Percentiles rank a stretch among this genome's conserved stretches.
These are phyloP conservation scores for Blastocladiella britannica DNA, from an alignment of 192 early-diverging fungal species.

Conservation along the genomic window DNA sequence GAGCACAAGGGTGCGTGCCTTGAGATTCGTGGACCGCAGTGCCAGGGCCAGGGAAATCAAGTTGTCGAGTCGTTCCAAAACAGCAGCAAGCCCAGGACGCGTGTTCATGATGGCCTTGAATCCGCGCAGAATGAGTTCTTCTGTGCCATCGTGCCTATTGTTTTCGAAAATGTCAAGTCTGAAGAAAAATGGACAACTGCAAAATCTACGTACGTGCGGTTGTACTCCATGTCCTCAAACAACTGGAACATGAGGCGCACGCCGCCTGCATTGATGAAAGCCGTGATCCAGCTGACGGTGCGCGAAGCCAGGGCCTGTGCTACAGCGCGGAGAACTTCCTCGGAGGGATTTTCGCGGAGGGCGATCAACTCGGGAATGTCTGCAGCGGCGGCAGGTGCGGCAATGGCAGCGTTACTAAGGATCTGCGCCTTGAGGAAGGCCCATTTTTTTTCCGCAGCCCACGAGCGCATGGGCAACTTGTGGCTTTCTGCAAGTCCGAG, in stretches of 20 bases:
- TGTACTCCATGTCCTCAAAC: constrained; percentile 15
- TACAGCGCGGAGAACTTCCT: constrained; percentile 17
- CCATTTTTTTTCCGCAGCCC: constrained; percentile 24
- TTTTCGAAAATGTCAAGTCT: too few species aligned
- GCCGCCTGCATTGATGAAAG: constrained; percentile 32
- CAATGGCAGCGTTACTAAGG: constrained; percentile 18
- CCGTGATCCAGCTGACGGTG: constrained; percentile 28
- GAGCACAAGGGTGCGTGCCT: constrained; percentile 22
- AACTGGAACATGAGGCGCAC: constrained; percentile 19
- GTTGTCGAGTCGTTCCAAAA: constrained; percentile 19
- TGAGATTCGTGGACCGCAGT: constrained; percentile 17
- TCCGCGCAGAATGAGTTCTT: constrained; percentile 33
- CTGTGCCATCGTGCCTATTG: constrained; percentile 28
- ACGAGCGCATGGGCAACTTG: constrained; percentile 17
- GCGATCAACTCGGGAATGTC: too few species aligned
- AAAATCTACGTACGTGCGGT: too few species aligned
- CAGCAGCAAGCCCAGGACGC: constrained; percentile 27
- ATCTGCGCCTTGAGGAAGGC: constrained; percentile 25
- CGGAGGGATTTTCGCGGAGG: constrained; percentile 16
- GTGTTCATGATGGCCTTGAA: constrained; percentile 35
- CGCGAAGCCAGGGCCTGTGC: constrained; percentile 21
- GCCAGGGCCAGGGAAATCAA: constrained; percentile 26
- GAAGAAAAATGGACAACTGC: too few species aligned
- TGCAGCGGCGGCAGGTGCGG: constrained; percentile 18
- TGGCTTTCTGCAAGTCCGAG: constrained; percentile 28